Base-by-base conservation (phyloP, 139 green algal genomes). In the Chlorella sp. region DNA sequence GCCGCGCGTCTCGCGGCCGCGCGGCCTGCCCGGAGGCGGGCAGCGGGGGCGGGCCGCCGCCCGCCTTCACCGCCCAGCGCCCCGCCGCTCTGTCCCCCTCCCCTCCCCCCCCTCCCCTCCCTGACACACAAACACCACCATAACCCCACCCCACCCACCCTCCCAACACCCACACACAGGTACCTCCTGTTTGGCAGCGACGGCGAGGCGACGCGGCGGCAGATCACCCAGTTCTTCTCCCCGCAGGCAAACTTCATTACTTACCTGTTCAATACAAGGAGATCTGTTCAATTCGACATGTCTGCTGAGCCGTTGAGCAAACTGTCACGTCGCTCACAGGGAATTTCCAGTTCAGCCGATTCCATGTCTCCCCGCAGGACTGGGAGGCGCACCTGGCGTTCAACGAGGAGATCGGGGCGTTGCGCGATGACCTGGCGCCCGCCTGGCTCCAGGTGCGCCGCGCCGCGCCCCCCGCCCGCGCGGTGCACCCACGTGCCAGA, bases 141-240 rank as follows among this genome's bases (percentile, higher is more conserved):
- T 27, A 55, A 55, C 46, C 46, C 17, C 46, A 17, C 14, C 46
- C 14, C 46, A 55, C 46, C 17, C 17, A 14, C 17, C 46, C 46
- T 55, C 17, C 17, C 17, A 14, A 55, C 46, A 55, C 14, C 17
- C n/a, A n/a, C n/a, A n/a, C 35, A 74, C 6, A 73, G 53, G 55
- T 88, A 88, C 69, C 61, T 88, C 11, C 73, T 89, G 21, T 85
- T 88, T 46, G 82, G 84, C 5, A 64, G 48, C 17, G 79, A 87
- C 31, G 19, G 40, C 0, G 68, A 77, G 41, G 72, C 53, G 5
- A 81, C 61, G 25, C 53, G 64, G 48, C 21, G 53, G 3, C 83
- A 91, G 62, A 91, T 91, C 51, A 17, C 80, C 12, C 55, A 74
- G 2, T 88, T 91, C 53, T 91, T 91, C 74, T 71, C 74, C n/a